These are phyloP conservation scores for Eutypella sp. DNA, from an alignment of 2,329 filamentous ascomycete species.

Conservation along the genomic window DNA sequence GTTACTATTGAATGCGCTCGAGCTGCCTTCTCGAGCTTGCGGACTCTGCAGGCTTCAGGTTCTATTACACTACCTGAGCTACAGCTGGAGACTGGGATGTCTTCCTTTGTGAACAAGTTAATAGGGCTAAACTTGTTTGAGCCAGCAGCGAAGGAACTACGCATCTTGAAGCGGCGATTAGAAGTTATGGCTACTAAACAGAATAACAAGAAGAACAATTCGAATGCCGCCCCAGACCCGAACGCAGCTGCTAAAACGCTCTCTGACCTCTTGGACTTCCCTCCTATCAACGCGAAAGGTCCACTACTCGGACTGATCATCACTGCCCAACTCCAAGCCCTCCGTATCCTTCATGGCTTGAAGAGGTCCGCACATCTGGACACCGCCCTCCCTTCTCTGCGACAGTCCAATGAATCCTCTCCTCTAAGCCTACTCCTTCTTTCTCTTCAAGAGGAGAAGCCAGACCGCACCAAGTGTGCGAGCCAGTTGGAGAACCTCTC, in stretches of 20 bases:
- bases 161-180: constrained; percentile 59
- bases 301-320: constrained; percentile 51
- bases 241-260: constrained; percentile 40
- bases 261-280: constrained; percentile 59
- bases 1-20: constrained; percentile 65
- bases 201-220: constrained; percentile 28
- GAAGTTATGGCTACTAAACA: constrained; percentile 32
- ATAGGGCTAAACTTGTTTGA: constrained; percentile 59
- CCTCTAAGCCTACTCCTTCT: constrained; percentile 52
- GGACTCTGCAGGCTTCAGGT: constrained; percentile 50
- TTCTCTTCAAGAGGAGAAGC: constrained; percentile 36
- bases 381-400: constrained; percentile 50
- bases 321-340: constrained; percentile 58
- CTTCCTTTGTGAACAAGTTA: constrained; percentile 62
- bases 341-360: constrained; percentile 57
- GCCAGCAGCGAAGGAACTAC: constrained; percentile 65
- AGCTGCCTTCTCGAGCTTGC: constrained; percentile 60
- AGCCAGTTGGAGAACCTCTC: constrained; percentile 64
- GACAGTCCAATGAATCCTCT: constrained; percentile 48
- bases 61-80: constrained; percentile 53
- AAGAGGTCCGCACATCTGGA: constrained; percentile 58
- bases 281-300: constrained; percentile 35
- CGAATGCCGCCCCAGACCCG: constrained; percentile 23
- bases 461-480: constrained; percentile 52
- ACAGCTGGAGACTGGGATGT: constrained; percentile 70